Evolutionary conservation across 2,329 filamentous ascomycete genomes (phyloP).

Genomic region (Trichoderma brevicompactum): DNA sequence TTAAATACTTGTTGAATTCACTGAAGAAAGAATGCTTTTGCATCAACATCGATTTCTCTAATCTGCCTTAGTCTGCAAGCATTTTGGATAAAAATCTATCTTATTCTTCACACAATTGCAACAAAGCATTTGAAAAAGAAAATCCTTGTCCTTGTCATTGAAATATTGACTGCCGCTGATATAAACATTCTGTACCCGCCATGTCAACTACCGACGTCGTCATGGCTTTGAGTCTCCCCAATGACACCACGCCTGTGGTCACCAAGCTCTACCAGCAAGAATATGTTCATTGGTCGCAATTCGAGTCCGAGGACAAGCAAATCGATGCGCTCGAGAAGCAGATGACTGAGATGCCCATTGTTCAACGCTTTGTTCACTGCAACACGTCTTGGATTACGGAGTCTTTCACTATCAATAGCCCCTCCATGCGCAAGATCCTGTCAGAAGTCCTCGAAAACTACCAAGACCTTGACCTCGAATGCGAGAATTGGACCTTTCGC

Average conservation of each 20-base stretch:
- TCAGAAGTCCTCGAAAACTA: background rate
- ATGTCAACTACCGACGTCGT: background rate
- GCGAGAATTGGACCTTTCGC: constrained; percentile 6
- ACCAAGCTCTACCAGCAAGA: background rate
- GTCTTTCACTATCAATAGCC: background rate
- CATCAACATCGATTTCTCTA: background rate
- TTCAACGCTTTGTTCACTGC: background rate
- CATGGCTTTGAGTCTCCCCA: background rate
- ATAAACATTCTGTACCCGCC: background rate
- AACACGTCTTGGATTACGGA: background rate
- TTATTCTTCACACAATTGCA: too few species aligned
- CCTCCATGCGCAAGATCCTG: background rate
- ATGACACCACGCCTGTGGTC: background rate
- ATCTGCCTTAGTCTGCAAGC: too few species aligned
- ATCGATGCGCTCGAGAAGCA: background rate
- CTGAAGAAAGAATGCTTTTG: too few species aligned
- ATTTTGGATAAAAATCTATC: too few species aligned
- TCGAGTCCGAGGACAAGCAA: background rate
- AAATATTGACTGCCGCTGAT: too few species aligned
- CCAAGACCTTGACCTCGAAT: background rate
- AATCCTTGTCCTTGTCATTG: too few species aligned
- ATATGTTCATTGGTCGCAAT: background rate
- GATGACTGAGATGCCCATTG: background rate
- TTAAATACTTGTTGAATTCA: background rate
- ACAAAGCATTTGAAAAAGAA: too few species aligned